Evolutionary conservation across 139 green algal genomes (phyloP).

Genomic region (Haematococcus lacustris): DNA sequence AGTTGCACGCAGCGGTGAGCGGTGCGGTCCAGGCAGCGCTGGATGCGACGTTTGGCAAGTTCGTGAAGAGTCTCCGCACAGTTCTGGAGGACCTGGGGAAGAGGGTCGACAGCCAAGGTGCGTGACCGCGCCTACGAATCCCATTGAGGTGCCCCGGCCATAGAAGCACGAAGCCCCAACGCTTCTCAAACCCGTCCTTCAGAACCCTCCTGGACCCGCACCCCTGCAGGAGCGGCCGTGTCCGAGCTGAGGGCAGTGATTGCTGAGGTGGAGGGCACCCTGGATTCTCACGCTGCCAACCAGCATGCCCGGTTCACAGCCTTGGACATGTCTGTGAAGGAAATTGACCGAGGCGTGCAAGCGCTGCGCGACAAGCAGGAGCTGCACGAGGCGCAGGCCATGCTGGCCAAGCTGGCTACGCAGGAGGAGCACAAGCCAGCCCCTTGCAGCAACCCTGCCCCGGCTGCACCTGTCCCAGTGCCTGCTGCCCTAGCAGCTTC

Average conservation of each 20-base stretch:
- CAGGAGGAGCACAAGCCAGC: background rate
- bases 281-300: background rate
- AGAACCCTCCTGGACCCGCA: no score
- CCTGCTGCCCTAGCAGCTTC: background rate
- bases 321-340: slow-evolving; percentile 42
- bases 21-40: slow-evolving; percentile 23
- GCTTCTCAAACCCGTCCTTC: no score
- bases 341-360: slow-evolving; percentile 55
- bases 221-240: no score
- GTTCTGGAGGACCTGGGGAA: slow-evolving; percentile 45
- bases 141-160: no score
- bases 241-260: no score
- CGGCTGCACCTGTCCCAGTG: background rate
- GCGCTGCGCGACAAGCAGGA: slow-evolving; percentile 47
- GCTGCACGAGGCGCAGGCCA: slow-evolving; percentile 45
- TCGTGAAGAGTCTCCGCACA: slow-evolving; percentile 40
- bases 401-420: slow-evolving; percentile 35
- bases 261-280: no score
- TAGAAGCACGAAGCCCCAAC: no score
- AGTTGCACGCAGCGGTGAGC: slow-evolving; percentile 22
- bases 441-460: background rate
- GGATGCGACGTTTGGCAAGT: slow-evolving; percentile 44
- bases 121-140: background rate
- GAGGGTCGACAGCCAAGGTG: slow-evolving; percentile 21
- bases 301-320: slow-evolving; percentile 10